phyloP scores from a whole-genome alignment of 1,139 yeast species.

The Lodderomyces beijingensis region DNA sequence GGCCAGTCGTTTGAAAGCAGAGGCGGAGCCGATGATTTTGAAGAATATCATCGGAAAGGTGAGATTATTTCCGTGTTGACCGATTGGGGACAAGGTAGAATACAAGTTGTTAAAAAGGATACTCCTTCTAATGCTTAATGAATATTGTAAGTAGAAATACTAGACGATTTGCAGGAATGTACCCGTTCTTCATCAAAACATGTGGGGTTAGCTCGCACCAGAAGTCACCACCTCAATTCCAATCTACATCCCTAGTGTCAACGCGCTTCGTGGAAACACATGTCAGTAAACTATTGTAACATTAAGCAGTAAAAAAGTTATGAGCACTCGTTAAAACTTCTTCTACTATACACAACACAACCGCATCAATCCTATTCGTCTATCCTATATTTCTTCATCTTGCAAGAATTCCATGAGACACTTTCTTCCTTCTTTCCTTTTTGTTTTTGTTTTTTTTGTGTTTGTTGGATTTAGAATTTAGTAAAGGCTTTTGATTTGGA shows the following conservation, averaged over 20 bases:
- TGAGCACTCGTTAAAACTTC: not conserved
- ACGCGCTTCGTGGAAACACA: too few species aligned
- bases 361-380: too few species aligned
- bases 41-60: slow-evolving; percentile 53
- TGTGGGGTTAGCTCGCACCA: too few species aligned
- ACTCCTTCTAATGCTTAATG: slow-evolving; percentile 50
- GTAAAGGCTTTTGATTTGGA: slow-evolving; percentile 92
- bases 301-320: slow-evolving; percentile 13
- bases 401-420: too few species aligned
- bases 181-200: too few species aligned
- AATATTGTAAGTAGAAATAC: too few species aligned
- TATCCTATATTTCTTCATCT: too few species aligned
- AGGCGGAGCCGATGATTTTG: slow-evolving; percentile 82
- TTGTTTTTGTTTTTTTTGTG: not conserved
- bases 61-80: slow-evolving; percentile 45
- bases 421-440: too few species aligned
- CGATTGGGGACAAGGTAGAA: slow-evolving; percentile 60
- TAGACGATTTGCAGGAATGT: too few species aligned
- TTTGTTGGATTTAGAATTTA: slow-evolving; percentile 64
- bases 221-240: too few species aligned
- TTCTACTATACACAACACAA: not conserved
- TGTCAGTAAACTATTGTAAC: slow-evolving; percentile 25
- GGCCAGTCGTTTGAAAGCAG: slow-evolving; percentile 51
- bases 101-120: slow-evolving; percentile 50
- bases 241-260: too few species aligned